Evolutionary conservation across 1,284 basidiomycete species (phyloP).

Genomic region (Amylostereum areolatum): DNA sequence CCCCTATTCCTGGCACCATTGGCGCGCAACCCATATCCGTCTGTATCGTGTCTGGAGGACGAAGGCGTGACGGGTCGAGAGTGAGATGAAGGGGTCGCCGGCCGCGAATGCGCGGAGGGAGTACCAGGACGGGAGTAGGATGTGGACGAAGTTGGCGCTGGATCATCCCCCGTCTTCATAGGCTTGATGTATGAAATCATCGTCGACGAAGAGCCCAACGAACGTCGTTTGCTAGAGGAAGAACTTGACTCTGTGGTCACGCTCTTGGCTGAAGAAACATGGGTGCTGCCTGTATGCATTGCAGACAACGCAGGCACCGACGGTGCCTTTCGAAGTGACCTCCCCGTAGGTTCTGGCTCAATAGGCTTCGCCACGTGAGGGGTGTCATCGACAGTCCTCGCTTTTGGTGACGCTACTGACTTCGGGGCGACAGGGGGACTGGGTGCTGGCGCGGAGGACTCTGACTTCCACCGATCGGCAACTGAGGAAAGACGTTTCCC

Average conservation of each 20-base stretch:
- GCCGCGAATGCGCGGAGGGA: conserved; percentile 15
- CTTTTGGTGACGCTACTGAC: conserved; percentile 35
- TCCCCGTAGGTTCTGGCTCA: background rate
- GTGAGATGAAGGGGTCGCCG: conserved; percentile 13
- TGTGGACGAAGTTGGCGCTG: conserved; percentile 5
- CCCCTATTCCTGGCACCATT: conserved; percentile 14
- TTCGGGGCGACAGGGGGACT: conserved; percentile 25
- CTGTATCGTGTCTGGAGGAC: conserved; percentile 27
- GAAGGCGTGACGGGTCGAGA: conserved; percentile 8
- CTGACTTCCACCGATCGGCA: conserved; percentile 9
- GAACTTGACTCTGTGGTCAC: conserved; percentile 11
- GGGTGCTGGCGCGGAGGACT: conserved; percentile 17
- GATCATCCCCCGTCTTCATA: conserved; percentile 40
- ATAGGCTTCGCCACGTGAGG: conserved; percentile 2
- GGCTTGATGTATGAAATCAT: conserved; percentile 49
- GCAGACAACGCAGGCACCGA: conserved; percentile 7
- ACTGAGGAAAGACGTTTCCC: conserved; percentile 9
- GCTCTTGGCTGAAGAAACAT: conserved; percentile 1
- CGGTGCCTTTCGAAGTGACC: conserved; percentile 7
- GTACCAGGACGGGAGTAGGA: background rate
- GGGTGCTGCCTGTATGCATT: conserved; percentile 16
- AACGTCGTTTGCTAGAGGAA: conserved; percentile 16
- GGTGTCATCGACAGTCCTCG: conserved; percentile 27
- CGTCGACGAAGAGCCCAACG: conserved; percentile 42
- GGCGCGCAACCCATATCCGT: conserved; percentile 55